These are phyloP conservation scores for Angomonas deanei DNA, from an alignment of 208 protist species.

Conservation along the genomic window DNA sequence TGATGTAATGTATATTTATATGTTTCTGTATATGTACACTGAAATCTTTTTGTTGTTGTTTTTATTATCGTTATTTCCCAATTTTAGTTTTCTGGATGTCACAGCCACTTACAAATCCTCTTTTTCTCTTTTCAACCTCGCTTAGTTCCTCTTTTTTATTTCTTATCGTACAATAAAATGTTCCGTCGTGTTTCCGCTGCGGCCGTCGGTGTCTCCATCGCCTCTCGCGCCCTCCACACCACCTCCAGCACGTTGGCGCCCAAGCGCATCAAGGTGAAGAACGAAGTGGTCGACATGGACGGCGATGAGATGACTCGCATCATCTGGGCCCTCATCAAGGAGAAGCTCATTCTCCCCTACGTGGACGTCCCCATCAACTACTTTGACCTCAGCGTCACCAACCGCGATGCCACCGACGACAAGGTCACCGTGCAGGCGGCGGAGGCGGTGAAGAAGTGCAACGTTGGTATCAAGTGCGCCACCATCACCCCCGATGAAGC, in stretches of 20 bases:
- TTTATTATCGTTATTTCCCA: constrained; percentile 2
- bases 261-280: constrained; percentile 84
- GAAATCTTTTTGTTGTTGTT: background rate
- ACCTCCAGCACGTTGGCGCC: constrained; percentile 37
- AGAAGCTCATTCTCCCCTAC: constrained; percentile 96
- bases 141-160: no score
- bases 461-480: constrained; percentile 98
- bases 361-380: constrained; percentile 95
- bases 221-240: constrained; percentile 36
- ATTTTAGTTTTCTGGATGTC: constrained; percentile 3
- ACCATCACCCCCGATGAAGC: constrained; percentile 98
- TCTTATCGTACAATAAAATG: no score
- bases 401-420: constrained; percentile 94
- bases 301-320: constrained; percentile 98
- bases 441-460: constrained; percentile 90
- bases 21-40: background rate
- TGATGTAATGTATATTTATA: background rate
- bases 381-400: constrained; percentile 94
- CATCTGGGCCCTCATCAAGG: constrained; percentile 96
- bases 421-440: constrained; percentile 94
- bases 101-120: no score
- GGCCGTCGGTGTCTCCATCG: constrained; percentile 14
- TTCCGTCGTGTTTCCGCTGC: constrained; percentile 39
- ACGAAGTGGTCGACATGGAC: constrained; percentile 96
- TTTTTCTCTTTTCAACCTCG: no score